Conservation (phyloP, 306 rosid species). For the Vigna trinervia region DNA sequence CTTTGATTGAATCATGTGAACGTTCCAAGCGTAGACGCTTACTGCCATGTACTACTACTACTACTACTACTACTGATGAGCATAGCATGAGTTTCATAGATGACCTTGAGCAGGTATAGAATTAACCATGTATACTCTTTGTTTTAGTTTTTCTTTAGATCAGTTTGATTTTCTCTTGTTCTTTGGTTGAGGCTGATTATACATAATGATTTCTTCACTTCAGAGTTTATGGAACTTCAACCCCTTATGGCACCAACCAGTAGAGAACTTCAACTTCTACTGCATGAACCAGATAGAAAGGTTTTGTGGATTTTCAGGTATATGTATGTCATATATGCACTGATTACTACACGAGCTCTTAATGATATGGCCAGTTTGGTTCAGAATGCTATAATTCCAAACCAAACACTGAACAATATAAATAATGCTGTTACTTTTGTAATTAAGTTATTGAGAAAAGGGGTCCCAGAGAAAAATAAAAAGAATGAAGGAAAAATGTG, state of each 20-base stretch:
- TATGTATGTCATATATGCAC: neutral
- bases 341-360: constrained; percentile 12
- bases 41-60: constrained; percentile 37
- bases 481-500: constrained; percentile 22
- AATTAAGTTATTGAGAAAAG: constrained; percentile 33
- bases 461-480: constrained; percentile 39
- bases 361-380: constrained; percentile 13
- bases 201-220: constrained; percentile 24
- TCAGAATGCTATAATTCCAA: neutral
- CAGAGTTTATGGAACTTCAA: constrained; percentile 66
- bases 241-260: constrained; percentile 55
- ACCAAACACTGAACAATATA: constrained; percentile 15
- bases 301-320: constrained; percentile 56
- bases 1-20: constrained; percentile 71
- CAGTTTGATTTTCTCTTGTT: constrained; percentile 14
- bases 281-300: constrained; percentile 61
- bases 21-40: constrained; percentile 78
- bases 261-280: constrained; percentile 62
- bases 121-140: neutral
- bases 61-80: constrained; percentile 37
- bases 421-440: neutral
- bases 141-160: neutral
- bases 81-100: constrained; percentile 42
- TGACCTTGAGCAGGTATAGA: constrained; percentile 50
- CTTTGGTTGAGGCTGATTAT: constrained; percentile 33